phyloP scores from a whole-genome alignment of 1,284 basidiomycete genomes.

The Macrocybe sp. region DNA sequence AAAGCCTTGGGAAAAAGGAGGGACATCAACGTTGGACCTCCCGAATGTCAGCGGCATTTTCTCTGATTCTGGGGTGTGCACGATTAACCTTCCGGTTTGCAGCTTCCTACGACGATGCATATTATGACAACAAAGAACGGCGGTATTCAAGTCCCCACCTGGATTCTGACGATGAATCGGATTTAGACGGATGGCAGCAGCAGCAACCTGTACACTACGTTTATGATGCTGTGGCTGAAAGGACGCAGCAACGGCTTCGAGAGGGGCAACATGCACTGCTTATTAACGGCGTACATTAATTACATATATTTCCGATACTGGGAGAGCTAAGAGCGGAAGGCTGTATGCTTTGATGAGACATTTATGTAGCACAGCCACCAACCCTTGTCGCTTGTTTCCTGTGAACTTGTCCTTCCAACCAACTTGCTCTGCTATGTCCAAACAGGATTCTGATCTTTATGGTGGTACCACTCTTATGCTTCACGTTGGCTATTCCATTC shows the following conservation, averaged over 20 bases:
- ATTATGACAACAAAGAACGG: constrained; percentile 19
- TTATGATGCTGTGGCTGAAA: constrained; percentile 79
- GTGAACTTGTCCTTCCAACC: not conserved
- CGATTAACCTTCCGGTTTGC: constrained; percentile 1
- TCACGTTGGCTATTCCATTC: not conserved
- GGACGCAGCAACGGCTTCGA: constrained; percentile 54
- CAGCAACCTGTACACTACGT: constrained; percentile 61
- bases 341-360: not conserved
- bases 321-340: not conserved
- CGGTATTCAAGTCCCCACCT: constrained; percentile 23
- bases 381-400: not conserved
- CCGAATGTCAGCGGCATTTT: constrained; percentile 37
- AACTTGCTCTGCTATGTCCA: constrained; percentile 21
- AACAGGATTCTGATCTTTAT: constrained; percentile 35
- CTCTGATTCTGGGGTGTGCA: not conserved
- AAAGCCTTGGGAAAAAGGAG: constrained; percentile 79
- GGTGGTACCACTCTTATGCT: constrained; percentile 24
- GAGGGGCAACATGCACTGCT: constrained; percentile 28
- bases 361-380: not conserved
- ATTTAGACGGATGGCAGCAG: constrained; percentile 23
- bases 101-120: constrained; percentile 24
- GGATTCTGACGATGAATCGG: constrained; percentile 30
- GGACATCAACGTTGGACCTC: constrained; percentile 45
- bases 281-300: constrained; percentile 30
- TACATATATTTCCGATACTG: constrained; percentile 21